A percentile compares a stretch with the other conserved stretches of the same genome.
These are phyloP conservation scores for Aureobasidium sp. DNA, from an alignment of 2,329 filamentous ascomycete species.

Conservation along the genomic window DNA sequence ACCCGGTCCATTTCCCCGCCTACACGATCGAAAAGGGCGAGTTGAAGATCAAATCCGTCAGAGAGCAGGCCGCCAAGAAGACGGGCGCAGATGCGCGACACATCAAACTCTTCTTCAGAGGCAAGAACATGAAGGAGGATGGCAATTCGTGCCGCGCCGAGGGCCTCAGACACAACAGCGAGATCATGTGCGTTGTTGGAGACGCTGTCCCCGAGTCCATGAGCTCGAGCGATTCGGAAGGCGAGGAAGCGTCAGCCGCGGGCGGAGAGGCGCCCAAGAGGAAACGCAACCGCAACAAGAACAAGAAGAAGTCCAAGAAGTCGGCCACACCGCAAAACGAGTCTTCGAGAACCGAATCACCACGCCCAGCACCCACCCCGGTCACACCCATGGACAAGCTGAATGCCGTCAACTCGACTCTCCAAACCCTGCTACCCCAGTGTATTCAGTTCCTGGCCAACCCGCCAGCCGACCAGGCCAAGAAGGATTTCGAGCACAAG, in stretches of 20 bases:
- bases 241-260: conserved; percentile 25
- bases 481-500: conserved; percentile 64
- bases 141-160: conserved; percentile 48
- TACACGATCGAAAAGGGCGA: conserved; percentile 68
- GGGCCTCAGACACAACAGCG: conserved; percentile 49
- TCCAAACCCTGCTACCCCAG: conserved; percentile 56
- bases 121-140: conserved; percentile 58
- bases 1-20: conserved; percentile 63
- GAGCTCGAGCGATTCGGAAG: conserved; percentile 34
- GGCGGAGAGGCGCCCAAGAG: conserved; percentile 31
- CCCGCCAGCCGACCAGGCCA: conserved; percentile 58
- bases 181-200: conserved; percentile 51
- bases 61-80: conserved; percentile 57
- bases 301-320: conserved; percentile 37
- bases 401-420: conserved; percentile 55
- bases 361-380: conserved; percentile 28
- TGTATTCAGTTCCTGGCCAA: conserved; percentile 52
- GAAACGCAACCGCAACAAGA: conserved; percentile 30
- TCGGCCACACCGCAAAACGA: conserved; percentile 25
- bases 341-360: conserved; percentile 30
- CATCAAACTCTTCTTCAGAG: conserved; percentile 66
- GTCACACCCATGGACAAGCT: conserved; percentile 52
- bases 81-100: conserved; percentile 49
- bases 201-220: conserved; percentile 39
- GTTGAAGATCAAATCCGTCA: conserved; percentile 56